Evolutionary conservation across 2,329 filamentous ascomycete genomes (phyloP), one percentile per base, ranked within the genome.

Genomic region (Claviceps sorghi): DNA sequence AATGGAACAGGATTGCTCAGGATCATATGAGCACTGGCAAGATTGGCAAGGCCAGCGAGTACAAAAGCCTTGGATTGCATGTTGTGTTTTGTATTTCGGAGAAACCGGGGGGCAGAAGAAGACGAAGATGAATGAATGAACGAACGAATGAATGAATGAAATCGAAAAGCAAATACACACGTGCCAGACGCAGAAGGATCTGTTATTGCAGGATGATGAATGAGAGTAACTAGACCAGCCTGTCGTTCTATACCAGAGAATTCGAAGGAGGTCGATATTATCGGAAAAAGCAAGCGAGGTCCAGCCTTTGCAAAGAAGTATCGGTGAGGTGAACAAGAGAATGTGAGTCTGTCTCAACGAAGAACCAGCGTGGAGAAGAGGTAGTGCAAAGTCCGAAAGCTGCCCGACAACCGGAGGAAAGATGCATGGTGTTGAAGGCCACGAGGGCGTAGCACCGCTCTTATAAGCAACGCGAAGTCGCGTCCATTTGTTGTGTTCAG

Each of bases 21-120:
- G 42, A 77, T 70, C 75, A 96, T 84, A 67, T 97, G 93, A 44
- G 85, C 88, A 49, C 79, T 76, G 60, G 75, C 78, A 52, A 78
- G 59, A 55, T 79, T 69, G 59, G 77, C 74, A 61, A 89, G 66
- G 62, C 79, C 76, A 77, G 71, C 61, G 45, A 72, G 52, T 51
- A 78, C 66, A 56, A 79, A 61, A 58, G 73, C 64, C 60, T 75
- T 76, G 51, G 70, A 63, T 61, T 70, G 68, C 76, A 79, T 78
- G 61, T 67, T 11, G 30, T 32, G 7, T 46, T 46, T 11, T 22
- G 11, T 42, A n/a, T n/a, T 38, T 5, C 6, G 36, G 15, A 17
- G 36, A n/a, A n/a, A 44, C 15, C n/a, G n/a, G n/a, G n/a, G n/a
- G 7, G 7, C 26, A 17, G 21, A 4, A 44, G 13, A 38, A 0